phyloP scores from a whole-genome alignment of 2,329 filamentous ascomycete genomes.

The Macrophomina tecta region DNA sequence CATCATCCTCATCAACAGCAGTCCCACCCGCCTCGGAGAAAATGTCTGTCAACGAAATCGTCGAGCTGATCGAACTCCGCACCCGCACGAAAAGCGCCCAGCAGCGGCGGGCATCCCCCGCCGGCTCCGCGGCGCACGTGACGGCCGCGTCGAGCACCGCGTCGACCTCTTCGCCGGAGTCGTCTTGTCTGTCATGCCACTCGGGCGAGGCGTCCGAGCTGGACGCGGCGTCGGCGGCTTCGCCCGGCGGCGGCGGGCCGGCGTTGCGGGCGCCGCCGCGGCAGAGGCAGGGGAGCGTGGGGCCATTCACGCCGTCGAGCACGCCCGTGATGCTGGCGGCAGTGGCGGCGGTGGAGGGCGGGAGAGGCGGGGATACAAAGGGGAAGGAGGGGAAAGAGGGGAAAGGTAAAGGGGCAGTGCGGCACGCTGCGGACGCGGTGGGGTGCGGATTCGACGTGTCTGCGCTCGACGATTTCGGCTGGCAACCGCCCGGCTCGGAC shows the following conservation, averaged over 20 bases:
- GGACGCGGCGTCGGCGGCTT: background rate
- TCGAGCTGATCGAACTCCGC: background rate
- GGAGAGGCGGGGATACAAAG: too few relatives aligned
- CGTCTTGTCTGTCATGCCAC: background rate
- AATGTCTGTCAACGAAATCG: background rate
- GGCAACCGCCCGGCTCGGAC: background rate
- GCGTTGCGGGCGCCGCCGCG: too few relatives aligned
- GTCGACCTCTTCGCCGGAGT: background rate
- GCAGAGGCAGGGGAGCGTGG: too few relatives aligned
- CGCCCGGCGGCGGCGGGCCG: background rate
- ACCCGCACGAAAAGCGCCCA: background rate
- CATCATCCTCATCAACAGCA: background rate
- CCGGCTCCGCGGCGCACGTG: background rate
- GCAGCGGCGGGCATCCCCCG: too few relatives aligned
- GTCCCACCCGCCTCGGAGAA: background rate
- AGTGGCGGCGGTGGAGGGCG: too few relatives aligned
- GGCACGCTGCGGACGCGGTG: background rate
- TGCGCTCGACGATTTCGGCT: background rate
- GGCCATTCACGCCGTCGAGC: background rate
- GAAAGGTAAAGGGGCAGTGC: too few relatives aligned
- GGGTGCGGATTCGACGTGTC: background rate
- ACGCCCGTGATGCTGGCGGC: background rate
- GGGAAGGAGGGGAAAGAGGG: too few relatives aligned
- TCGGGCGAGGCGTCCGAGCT: too few relatives aligned
- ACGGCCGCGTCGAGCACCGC: background rate